Percentiles rank a stretch among this genome's conserved stretches.
phyloP scores from a whole-genome alignment of 164 flowering plant genomes.

The Macadamia integrifolia region DNA sequence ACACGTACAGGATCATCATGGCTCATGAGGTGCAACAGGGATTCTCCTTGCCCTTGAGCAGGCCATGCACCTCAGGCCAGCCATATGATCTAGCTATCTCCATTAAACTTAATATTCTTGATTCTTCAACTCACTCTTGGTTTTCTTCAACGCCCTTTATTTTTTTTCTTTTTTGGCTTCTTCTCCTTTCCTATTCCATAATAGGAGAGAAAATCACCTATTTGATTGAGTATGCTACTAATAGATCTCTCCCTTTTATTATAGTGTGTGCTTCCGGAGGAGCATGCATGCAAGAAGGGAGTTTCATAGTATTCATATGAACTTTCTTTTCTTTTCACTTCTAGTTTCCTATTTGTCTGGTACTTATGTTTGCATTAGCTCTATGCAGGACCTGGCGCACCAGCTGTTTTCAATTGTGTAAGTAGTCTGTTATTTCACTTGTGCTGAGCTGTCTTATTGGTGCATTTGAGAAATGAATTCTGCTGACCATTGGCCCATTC shows the following conservation, averaged over 20 bases:
- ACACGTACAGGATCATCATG: neutral
- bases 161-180: no score
- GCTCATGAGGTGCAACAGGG: neutral
- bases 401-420: slow-evolving; percentile 79
- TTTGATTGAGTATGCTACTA: no score
- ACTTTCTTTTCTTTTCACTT: neutral
- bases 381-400: slow-evolving; percentile 87
- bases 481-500: neutral
- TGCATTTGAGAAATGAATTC: neutral
- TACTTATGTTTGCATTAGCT: slow-evolving; percentile 4
- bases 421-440: slow-evolving; percentile 21
- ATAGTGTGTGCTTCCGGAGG: no score
- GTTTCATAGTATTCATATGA: neutral
- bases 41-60: neutral
- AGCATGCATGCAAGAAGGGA: no score
- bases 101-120: neutral
- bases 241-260: no score
- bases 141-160: no score
- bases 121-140: neutral
- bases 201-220: no score
- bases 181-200: no score
- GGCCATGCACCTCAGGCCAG: neutral
- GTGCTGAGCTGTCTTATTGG: neutral
- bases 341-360: neutral
- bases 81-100: neutral